These are phyloP conservation scores for Apiospora arundinis DNA, from an alignment of 2,329 filamentous ascomycete species.

Conservation along the genomic window DNA sequence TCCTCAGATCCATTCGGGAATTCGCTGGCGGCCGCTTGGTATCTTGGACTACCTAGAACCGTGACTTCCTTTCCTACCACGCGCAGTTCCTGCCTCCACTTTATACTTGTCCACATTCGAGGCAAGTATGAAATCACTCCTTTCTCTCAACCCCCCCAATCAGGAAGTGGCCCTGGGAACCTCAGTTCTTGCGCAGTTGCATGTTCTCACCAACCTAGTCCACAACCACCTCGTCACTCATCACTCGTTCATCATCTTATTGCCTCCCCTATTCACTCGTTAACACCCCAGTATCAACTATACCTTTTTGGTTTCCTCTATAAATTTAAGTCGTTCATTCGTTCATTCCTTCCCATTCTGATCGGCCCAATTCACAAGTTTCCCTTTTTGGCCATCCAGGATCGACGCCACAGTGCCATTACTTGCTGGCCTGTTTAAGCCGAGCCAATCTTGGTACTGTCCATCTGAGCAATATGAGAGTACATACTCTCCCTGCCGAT, in stretches of 20 bases:
- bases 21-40: neutral
- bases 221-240: neutral
- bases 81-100: neutral
- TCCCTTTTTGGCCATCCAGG: neutral
- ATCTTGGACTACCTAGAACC: neutral
- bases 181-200: neutral
- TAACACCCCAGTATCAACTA: neutral
- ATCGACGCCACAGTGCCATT: neutral
- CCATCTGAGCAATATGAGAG: slow-evolving; percentile 45
- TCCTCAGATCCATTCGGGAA: neutral
- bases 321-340: neutral
- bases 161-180: neutral
- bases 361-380: neutral
- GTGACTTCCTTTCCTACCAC: neutral
- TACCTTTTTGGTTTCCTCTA: neutral
- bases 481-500: slow-evolving; percentile 39
- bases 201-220: neutral
- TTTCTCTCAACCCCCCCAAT: neutral
- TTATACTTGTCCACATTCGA: neutral
- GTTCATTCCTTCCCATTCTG: neutral
- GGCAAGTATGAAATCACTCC: neutral
- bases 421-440: neutral
- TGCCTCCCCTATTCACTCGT: neutral
- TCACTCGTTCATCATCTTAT: neutral
- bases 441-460: neutral